These are phyloP conservation scores for Saccharomycopsis fodiens DNA, from an alignment of 805 yeast genomes.

Conservation along the genomic window DNA sequence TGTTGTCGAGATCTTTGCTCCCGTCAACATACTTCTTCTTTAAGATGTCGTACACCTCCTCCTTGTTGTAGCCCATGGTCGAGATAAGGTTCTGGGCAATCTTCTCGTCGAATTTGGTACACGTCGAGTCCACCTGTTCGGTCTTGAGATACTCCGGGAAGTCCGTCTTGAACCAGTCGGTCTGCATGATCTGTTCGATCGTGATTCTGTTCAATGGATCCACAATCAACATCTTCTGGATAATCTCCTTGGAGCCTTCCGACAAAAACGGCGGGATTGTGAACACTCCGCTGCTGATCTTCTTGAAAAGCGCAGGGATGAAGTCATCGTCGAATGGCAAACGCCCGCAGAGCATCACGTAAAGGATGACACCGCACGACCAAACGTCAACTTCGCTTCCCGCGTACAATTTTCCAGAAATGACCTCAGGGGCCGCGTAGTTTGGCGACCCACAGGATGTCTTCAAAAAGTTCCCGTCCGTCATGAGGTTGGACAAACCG, in stretches of 20 bases:
- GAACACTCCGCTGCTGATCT: constrained; percentile 88
- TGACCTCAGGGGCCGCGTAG: constrained; percentile 97
- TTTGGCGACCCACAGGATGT: constrained; percentile 96
- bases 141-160: constrained; percentile 62
- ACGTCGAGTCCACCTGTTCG: constrained; percentile 11
- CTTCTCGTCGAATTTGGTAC: constrained; percentile 49
- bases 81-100: constrained; percentile 65
- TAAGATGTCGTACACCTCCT: constrained; percentile 72
- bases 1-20: constrained; percentile 36
- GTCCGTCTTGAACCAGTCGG: constrained; percentile 83
- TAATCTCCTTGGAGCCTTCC: constrained; percentile 72
- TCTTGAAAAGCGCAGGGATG: constrained; percentile 88
- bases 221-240: constrained; percentile 88
- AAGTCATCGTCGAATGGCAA: constrained; percentile 95
- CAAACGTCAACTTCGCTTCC: constrained; percentile 98
- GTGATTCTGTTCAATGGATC: constrained; percentile 92
- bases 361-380: constrained; percentile 93
- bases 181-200: constrained; percentile 85
- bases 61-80: constrained; percentile 85
- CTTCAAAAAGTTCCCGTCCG: constrained; percentile 91
- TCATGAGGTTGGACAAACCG: constrained; percentile 74
- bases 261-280: constrained; percentile 82
- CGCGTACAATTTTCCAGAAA: constrained; percentile 88
- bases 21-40: constrained; percentile 23
- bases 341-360: constrained; percentile 93